These are phyloP conservation scores for Podaxis pistillaris DNA, from an alignment of 768 basidiomycete species.

Conservation along the genomic window DNA sequence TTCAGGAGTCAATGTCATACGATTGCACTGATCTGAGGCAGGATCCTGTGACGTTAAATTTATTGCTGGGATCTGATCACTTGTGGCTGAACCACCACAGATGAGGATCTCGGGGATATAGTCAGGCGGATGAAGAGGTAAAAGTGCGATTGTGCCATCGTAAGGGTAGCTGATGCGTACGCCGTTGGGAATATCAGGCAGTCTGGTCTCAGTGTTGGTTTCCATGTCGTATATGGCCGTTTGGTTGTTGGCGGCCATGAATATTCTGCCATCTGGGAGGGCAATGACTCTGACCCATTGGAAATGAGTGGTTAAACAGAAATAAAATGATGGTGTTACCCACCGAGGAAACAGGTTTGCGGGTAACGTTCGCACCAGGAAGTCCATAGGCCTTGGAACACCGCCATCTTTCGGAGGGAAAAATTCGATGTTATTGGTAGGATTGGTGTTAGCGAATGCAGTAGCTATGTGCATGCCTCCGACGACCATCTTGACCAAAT, in stretches of 20 bases:
- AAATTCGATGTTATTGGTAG: slow-evolving; percentile 44
- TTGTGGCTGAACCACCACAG: slow-evolving; percentile 41
- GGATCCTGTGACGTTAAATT: slow-evolving; percentile 39
- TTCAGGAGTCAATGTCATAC: slow-evolving; percentile 37
- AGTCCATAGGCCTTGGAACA: slow-evolving; percentile 25
- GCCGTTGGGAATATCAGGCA: slow-evolving; percentile 43
- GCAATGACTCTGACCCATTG: slow-evolving; percentile 22
- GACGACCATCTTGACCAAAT: slow-evolving; percentile 23
- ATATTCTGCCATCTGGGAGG: slow-evolving; percentile 40
- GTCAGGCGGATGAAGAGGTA: slow-evolving; percentile 35
- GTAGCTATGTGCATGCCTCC: slow-evolving; percentile 27
- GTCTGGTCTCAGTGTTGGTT: slow-evolving; percentile 34
- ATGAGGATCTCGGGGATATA: slow-evolving; percentile 46
- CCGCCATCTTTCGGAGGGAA: slow-evolving; percentile 41
- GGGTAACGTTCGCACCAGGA: slow-evolving; percentile 27
- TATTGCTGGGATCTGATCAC: slow-evolving; percentile 26
- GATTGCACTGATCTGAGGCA: slow-evolving; percentile 40
- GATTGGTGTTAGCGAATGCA: slow-evolving; percentile 64
- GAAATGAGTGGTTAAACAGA: neutral
- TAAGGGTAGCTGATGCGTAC: slow-evolving; percentile 40
- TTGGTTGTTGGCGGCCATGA: slow-evolving; percentile 39
- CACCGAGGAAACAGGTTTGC: slow-evolving; percentile 28
- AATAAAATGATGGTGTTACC: slow-evolving; percentile 8
- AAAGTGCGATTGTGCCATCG: slow-evolving; percentile 34
- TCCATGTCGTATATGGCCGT: slow-evolving; percentile 41